Evolutionary conservation across 2,329 filamentous ascomycete species (phyloP).

Genomic region (Lecanicillium sp.): DNA sequence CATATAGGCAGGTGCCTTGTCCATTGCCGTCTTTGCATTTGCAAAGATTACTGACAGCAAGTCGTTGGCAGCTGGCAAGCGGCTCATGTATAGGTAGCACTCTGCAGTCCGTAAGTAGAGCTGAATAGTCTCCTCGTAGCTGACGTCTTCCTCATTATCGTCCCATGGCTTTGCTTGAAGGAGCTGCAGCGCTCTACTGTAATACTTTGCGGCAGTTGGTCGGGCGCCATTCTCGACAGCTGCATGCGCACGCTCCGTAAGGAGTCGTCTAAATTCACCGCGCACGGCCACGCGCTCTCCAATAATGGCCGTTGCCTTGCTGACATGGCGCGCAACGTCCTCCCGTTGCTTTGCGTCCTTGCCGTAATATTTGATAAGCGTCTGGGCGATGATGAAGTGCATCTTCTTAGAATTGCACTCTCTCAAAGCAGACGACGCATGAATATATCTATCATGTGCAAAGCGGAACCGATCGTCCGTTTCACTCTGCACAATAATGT

Average conservation of each 20-base stretch:
- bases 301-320: constrained; percentile 68
- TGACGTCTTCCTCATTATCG: constrained; percentile 60
- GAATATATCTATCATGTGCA: constrained; percentile 78
- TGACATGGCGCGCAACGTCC: constrained; percentile 73
- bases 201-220: constrained; percentile 76
- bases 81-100: constrained; percentile 71
- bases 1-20: constrained; percentile 79
- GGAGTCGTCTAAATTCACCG: constrained; percentile 61
- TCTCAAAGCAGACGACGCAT: constrained; percentile 62
- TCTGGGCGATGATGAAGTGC: constrained; percentile 84
- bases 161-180: constrained; percentile 76
- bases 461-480: constrained; percentile 84
- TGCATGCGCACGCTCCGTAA: constrained; percentile 71
- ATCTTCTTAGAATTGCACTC: constrained; percentile 68
- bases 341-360: constrained; percentile 59
- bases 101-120: constrained; percentile 75
- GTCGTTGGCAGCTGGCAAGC: constrained; percentile 58
- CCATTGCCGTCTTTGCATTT: constrained; percentile 62
- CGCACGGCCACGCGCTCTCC: constrained; percentile 54
- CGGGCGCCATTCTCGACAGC: constrained; percentile 78
- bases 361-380: constrained; percentile 64
- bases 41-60: constrained; percentile 64
- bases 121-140: constrained; percentile 78
- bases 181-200: constrained; percentile 66
- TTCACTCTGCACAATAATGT: constrained; percentile 73